Conservation (phyloP, 179 eudicot species). For the Spinacia oleracea region DNA sequence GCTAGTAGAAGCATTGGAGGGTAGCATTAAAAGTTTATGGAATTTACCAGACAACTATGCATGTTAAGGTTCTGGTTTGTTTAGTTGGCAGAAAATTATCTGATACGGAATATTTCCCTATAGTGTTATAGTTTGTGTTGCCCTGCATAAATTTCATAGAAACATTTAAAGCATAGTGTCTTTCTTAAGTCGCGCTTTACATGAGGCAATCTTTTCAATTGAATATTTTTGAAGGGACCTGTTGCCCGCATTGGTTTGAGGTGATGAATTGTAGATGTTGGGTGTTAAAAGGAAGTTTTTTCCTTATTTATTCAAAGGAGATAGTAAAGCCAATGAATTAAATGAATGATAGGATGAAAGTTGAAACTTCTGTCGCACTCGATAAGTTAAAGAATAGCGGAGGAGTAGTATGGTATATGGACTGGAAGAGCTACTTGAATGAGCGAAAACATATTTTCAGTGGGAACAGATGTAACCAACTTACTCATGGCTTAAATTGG, state of each 20-base stretch:
- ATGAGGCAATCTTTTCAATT: not conserved
- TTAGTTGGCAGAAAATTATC: not conserved
- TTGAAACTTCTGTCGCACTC: not conserved
- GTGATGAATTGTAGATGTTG: not conserved
- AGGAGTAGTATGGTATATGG: not conserved
- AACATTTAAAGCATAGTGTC: not conserved
- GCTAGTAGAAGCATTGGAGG: not conserved
- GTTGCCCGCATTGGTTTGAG: not conserved
- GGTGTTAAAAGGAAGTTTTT: not conserved
- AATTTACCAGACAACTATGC: not conserved
- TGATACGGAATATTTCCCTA: not conserved
- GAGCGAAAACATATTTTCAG: not conserved
- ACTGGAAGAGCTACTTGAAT: not conserved
- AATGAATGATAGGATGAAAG: not conserved
- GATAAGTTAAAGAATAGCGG: too few relatives aligned
- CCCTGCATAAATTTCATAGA: not conserved
- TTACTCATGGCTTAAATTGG: constrained; percentile 2
- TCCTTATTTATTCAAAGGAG: not conserved
- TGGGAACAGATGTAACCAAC: not conserved
- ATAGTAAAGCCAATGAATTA: not conserved
- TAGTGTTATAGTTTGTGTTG: not conserved
- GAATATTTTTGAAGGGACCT: not conserved
- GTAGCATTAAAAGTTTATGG: not conserved
- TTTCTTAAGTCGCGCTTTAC: not conserved
- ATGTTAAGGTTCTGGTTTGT: not conserved